phyloP scores from a whole-genome alignment of 495 filamentous ascomycete genomes.

The Aspergillus homomorphus region DNA sequence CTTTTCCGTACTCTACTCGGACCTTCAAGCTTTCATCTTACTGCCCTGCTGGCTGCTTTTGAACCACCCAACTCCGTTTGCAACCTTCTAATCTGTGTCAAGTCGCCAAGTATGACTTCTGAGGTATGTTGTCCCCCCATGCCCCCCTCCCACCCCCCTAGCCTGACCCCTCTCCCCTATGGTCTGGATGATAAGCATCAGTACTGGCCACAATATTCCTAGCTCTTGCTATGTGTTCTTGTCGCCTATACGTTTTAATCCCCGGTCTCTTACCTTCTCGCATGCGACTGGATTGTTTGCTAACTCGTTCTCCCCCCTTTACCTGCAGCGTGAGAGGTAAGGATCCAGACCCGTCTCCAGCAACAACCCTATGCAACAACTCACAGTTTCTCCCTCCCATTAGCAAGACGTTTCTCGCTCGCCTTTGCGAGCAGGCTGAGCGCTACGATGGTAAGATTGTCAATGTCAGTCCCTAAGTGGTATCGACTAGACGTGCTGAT shows the following conservation, averaged over 20 bases:
- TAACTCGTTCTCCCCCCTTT: slow-evolving; percentile 25
- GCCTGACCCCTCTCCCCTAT: slow-evolving; percentile 38
- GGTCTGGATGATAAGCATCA: slow-evolving; percentile 3
- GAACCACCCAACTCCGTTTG: slow-evolving; percentile 7
- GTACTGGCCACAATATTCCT: not conserved
- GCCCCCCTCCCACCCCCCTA: slow-evolving; percentile 2
- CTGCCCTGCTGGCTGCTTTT: slow-evolving; percentile 7
- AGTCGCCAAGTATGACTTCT: slow-evolving; percentile 42
- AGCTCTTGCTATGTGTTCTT: not conserved
- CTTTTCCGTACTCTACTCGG: slow-evolving; percentile 12
- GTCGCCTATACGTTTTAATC: slow-evolving; percentile 14
- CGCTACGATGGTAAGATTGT: slow-evolving; percentile 88
- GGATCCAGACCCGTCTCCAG: slow-evolving; percentile 22
- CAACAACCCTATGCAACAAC: slow-evolving; percentile 23
- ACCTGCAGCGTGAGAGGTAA: slow-evolving; percentile 81
- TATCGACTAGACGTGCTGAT: slow-evolving; percentile 23
- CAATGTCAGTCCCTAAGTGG: slow-evolving; percentile 8
- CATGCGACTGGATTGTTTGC: slow-evolving; percentile 4
- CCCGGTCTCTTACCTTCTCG: slow-evolving; percentile 18
- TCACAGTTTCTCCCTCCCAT: slow-evolving; percentile 37
- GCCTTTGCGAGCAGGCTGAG: slow-evolving; percentile 99
- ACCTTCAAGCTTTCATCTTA: slow-evolving; percentile 9
- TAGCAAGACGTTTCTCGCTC: slow-evolving; percentile 99
- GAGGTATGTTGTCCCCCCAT: slow-evolving; percentile 39
- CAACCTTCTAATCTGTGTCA: slow-evolving; percentile 10